phyloP scores from a whole-genome alignment of 2,329 filamentous ascomycete genomes.

The Ramularia endophylla region DNA sequence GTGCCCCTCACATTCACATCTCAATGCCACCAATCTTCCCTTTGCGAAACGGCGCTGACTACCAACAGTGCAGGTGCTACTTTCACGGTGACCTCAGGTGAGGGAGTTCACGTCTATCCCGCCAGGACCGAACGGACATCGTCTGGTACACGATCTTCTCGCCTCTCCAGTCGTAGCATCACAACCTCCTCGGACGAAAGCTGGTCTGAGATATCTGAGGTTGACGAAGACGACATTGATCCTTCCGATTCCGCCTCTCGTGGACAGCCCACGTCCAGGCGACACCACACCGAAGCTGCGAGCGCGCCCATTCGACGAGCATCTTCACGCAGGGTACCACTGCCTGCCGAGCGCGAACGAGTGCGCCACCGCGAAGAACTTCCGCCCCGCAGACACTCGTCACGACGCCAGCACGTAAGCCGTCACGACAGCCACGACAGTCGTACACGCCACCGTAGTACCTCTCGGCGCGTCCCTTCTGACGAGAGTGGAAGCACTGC shows the following conservation, averaged over 20 bases:
- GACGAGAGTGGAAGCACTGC: constrained; percentile 36
- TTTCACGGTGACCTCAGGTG: constrained; percentile 19
- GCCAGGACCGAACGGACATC: constrained; percentile 18
- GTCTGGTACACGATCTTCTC: constrained; percentile 26
- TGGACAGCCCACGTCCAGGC: constrained; percentile 29
- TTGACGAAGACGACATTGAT: constrained; percentile 39
- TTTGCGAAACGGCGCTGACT: constrained; percentile 18
- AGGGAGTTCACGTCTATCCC: constrained; percentile 23
- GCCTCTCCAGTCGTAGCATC: constrained; percentile 21
- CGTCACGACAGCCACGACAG: constrained; percentile 19
- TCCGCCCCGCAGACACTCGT: constrained; percentile 20
- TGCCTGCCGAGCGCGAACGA: constrained; percentile 17
- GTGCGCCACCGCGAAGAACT: constrained; percentile 14
- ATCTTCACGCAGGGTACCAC: constrained; percentile 31
- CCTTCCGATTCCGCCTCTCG: constrained; percentile 47
- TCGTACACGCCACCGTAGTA: constrained; percentile 22
- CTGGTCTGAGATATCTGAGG: constrained; percentile 26
- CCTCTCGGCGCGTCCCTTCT: constrained; percentile 24
- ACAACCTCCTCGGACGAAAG: constrained; percentile 24
- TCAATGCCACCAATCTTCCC: constrained; percentile 18
- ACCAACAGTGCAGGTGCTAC: constrained; percentile 18
- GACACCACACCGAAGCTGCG: constrained; percentile 30
- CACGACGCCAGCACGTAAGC: constrained; percentile 19
- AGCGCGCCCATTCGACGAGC: constrained; percentile 32
- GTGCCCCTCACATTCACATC: neutral